Conservation (phyloP, 1,139 yeast species). For the Debaryomyces psychrophilus region DNA sequence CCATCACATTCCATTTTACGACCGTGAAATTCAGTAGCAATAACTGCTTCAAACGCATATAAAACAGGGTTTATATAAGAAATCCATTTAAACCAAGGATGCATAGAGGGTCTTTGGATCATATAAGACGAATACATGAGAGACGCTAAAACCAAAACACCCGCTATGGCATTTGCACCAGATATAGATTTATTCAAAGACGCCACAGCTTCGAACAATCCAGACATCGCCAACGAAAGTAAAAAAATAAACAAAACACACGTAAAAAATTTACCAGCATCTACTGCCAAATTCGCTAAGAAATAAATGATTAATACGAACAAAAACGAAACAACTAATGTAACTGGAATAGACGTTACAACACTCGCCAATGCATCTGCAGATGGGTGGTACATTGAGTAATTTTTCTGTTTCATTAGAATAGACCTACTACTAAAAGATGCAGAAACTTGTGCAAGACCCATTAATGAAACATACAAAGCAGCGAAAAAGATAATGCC, state of each 20-base stretch:
- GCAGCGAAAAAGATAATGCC: slow-evolving; percentile 58
- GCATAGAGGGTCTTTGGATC: slow-evolving; percentile 62
- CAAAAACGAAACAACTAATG: slow-evolving; percentile 44
- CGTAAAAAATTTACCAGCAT: slow-evolving; percentile 60
- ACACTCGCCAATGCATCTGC: slow-evolving; percentile 58
- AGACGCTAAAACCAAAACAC: slow-evolving; percentile 49
- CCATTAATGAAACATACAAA: slow-evolving; percentile 56
- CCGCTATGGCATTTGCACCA: slow-evolving; percentile 56
- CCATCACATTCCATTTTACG: slow-evolving; percentile 54
- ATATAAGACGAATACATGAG: slow-evolving; percentile 58
- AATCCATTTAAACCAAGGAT: slow-evolving; percentile 68
- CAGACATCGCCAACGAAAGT: slow-evolving; percentile 36
- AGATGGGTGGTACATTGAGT: slow-evolving; percentile 59
- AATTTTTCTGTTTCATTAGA: slow-evolving; percentile 57
- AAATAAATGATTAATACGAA: slow-evolving; percentile 55
- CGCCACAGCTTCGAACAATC: slow-evolving; percentile 54
- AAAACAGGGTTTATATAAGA: slow-evolving; percentile 59
- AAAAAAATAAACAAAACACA: slow-evolving; percentile 46
- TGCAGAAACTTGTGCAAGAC: slow-evolving; percentile 55
- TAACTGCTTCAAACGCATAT: slow-evolving; percentile 59
- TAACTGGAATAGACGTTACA: slow-evolving; percentile 51
- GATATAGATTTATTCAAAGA: slow-evolving; percentile 48
- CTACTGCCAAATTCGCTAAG: slow-evolving; percentile 50
- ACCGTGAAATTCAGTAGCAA: slow-evolving; percentile 59
- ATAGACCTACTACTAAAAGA: slow-evolving; percentile 56